These are phyloP conservation scores for Herpetospermum pedunculosum DNA, from an alignment of 306 rosid species.

Conservation along the genomic window DNA sequence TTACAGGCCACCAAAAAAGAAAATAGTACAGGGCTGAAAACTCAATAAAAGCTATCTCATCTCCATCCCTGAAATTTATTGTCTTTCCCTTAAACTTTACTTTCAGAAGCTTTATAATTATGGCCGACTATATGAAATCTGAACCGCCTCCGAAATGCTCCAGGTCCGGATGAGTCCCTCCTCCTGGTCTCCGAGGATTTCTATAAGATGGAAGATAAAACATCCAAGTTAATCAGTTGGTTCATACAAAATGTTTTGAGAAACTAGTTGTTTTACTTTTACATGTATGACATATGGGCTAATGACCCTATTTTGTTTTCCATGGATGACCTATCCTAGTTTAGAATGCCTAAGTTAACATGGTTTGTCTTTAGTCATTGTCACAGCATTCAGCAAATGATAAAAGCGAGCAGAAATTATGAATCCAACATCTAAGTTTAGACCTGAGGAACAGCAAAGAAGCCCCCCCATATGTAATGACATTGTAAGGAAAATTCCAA, in stretches of 20 bases:
- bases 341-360: neutral
- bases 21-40: neutral
- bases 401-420: neutral
- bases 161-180: constrained; percentile 60
- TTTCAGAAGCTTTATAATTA: neutral
- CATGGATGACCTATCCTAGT: neutral
- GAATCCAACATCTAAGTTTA: neutral
- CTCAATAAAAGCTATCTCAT: neutral
- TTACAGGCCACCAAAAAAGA: too few relatives aligned
- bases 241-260: neutral
- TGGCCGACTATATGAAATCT: constrained; percentile 44
- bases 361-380: neutral
- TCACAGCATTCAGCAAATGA: neutral
- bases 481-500: neutral
- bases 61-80: neutral
- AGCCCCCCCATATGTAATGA: neutral
- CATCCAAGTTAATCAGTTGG: neutral
- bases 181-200: constrained; percentile 46
- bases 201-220: constrained; percentile 19
- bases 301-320: neutral
- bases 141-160: constrained; percentile 58
- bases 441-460: neutral
- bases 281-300: neutral
- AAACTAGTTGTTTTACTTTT: neutral
- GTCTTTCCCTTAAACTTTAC: neutral